Evolutionary conservation across 2,329 filamentous ascomycete species (phyloP).

Genomic region (Tympanopsis confertula): DNA sequence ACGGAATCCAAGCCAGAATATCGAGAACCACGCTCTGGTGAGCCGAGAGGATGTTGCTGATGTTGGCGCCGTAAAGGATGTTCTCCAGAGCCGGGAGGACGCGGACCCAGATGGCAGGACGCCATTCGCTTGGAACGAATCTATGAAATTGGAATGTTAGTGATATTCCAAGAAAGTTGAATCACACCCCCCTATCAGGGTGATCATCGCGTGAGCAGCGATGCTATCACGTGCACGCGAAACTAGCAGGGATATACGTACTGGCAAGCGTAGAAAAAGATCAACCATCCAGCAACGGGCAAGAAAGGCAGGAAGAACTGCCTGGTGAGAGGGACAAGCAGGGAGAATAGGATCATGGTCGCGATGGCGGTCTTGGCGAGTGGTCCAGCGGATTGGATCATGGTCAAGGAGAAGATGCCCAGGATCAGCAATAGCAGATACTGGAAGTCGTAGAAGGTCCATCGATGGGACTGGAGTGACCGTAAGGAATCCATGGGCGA

Average conservation of each 20-base stretch:
- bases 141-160: constrained; percentile 31
- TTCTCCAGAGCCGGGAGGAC: constrained; percentile 91
- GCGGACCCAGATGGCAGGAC: constrained; percentile 89
- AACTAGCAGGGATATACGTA: constrained; percentile 43
- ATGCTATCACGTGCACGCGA: too few species aligned
- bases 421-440: constrained; percentile 66
- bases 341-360: constrained; percentile 52
- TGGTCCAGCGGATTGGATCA: constrained; percentile 66
- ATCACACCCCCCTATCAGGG: too few species aligned
- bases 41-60: constrained; percentile 88
- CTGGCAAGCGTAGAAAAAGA: constrained; percentile 90
- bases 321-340: constrained; percentile 72
- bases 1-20: constrained; percentile 83
- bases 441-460: constrained; percentile 75
- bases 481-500: constrained; percentile 68
- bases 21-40: constrained; percentile 77
- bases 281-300: constrained; percentile 72
- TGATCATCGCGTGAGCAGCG: too few species aligned
- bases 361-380: constrained; percentile 66
- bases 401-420: constrained; percentile 70
- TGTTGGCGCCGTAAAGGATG: constrained; percentile 87
- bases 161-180: constrained; percentile 1
- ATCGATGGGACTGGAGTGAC: constrained; percentile 65
- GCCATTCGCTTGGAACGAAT: constrained; percentile 79
- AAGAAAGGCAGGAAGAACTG: constrained; percentile 87